phyloP scores from a whole-genome alignment of 2,329 filamentous ascomycete genomes.

The Arthroderma sp. region DNA sequence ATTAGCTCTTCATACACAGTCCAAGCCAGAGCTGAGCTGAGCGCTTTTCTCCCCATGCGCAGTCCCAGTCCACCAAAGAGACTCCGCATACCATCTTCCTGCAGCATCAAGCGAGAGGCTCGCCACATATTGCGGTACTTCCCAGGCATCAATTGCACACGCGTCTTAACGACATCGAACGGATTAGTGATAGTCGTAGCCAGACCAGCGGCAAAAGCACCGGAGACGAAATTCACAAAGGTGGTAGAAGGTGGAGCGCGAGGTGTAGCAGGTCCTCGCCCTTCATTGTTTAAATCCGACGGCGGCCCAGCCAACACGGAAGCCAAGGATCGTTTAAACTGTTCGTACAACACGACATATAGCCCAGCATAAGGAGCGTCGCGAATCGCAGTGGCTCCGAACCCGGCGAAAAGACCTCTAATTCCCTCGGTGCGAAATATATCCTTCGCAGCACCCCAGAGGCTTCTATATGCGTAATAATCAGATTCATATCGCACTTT shows the following conservation, averaged over 20 bases:
- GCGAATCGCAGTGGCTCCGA: conserved; percentile 80
- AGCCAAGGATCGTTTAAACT: conserved; percentile 25
- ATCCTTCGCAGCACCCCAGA: conserved; percentile 58
- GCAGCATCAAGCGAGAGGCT: conserved; percentile 63
- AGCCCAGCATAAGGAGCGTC: conserved; percentile 95
- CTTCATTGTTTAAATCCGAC: not conserved
- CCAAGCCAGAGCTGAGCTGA: conserved; percentile 93
- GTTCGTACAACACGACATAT: conserved; percentile 88
- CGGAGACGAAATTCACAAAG: conserved; percentile 75
- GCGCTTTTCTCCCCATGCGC: conserved; percentile 77
- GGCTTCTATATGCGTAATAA: conserved; percentile 68
- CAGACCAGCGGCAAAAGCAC: conserved; percentile 62
- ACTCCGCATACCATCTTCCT: conserved; percentile 64
- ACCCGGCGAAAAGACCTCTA: conserved; percentile 81
- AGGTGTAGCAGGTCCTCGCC: not conserved
- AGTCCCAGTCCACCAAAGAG: conserved; percentile 77
- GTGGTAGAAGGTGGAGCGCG: conserved; percentile 24
- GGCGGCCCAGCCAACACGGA: conserved; percentile 13
- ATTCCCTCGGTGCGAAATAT: conserved; percentile 62
- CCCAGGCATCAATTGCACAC: conserved; percentile 77
- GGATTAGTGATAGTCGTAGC: conserved; percentile 89
- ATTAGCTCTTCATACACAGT: conserved; percentile 93
- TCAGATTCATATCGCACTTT: conserved; percentile 93
- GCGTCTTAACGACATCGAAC: conserved; percentile 91
- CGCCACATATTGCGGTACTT: conserved; percentile 72